These are phyloP conservation scores for Schwanniomyces yamadae DNA, from an alignment of 805 yeast genomes.

Conservation along the genomic window DNA sequence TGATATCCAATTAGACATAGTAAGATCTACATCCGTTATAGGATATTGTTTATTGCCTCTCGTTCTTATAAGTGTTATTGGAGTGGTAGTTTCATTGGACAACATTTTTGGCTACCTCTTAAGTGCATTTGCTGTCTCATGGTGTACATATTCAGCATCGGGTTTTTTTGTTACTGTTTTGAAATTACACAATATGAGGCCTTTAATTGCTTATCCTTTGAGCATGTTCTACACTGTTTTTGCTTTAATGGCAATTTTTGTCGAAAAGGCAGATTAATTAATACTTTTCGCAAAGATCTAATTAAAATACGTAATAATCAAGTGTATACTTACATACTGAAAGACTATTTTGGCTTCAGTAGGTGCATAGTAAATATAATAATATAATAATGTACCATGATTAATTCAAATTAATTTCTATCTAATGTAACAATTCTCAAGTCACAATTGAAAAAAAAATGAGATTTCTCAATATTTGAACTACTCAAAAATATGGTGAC, in stretches of 20 bases:
- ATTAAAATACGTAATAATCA: too few relatives aligned
- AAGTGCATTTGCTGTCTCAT: slow-evolving; percentile 65
- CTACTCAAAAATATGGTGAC: too few relatives aligned
- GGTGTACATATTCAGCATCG: slow-evolving; percentile 94
- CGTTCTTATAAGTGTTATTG: slow-evolving; percentile 71
- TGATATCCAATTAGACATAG: slow-evolving; percentile 50
- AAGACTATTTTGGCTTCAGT: too few relatives aligned
- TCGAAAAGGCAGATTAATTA: slow-evolving; percentile 39
- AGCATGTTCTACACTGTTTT: slow-evolving; percentile 88
- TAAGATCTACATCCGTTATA: slow-evolving; percentile 82
- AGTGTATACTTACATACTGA: too few relatives aligned
- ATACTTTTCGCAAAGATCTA: too few relatives aligned
- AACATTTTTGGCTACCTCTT: slow-evolving; percentile 70
- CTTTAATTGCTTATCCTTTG: slow-evolving; percentile 89
- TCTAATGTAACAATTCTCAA: too few relatives aligned
- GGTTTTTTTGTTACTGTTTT: slow-evolving; percentile 88
- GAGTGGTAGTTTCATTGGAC: slow-evolving; percentile 67
- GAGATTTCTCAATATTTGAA: too few relatives aligned
- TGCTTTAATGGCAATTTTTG: slow-evolving; percentile 94
- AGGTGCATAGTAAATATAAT: too few relatives aligned
- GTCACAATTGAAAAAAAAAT: too few relatives aligned
- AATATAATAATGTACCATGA: too few relatives aligned
- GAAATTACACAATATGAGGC: slow-evolving; percentile 80
- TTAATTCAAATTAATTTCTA: too few relatives aligned
- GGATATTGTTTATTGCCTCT: slow-evolving; percentile 94